Conservation (phyloP, 805 yeast species). For the Saccharomycopsis amapae region DNA sequence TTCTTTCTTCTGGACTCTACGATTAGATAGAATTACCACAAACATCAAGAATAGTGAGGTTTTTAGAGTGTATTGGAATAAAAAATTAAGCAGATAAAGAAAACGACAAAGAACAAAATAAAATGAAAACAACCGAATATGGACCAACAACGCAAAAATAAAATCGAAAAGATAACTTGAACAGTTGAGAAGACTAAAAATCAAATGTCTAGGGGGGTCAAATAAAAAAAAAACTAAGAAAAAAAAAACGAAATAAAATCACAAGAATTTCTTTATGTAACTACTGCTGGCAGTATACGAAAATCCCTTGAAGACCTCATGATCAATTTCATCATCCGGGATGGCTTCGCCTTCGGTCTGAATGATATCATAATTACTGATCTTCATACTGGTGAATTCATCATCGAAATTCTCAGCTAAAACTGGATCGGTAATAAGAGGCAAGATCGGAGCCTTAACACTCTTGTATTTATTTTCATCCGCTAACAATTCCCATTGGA, state of each 20-base stretch:
- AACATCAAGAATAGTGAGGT: too few species aligned
- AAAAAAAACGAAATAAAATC: background rate
- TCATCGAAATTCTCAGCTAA: conserved; percentile 79
- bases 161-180: too few species aligned
- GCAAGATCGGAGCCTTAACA: conserved; percentile 70
- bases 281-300: conserved; percentile 33
- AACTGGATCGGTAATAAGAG: conserved; percentile 71
- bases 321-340: conserved; percentile 6
- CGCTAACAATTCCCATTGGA: conserved; percentile 60
- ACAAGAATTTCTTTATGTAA: conserved; percentile 26
- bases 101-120: too few species aligned
- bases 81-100: too few species aligned
- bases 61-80: too few species aligned
- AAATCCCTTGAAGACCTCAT: conserved; percentile 30
- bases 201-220: too few species aligned
- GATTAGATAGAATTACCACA: too few species aligned
- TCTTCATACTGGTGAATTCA: conserved; percentile 67
- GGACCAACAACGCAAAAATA: too few species aligned
- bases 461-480: conserved; percentile 37
- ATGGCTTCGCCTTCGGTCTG: conserved; percentile 3
- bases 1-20: too few species aligned
- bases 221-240: conserved; percentile 1
- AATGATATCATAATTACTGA: conserved; percentile 30
- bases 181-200: too few species aligned
- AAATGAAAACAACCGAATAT: background rate